These are phyloP conservation scores for Pichia kudriavzevii DNA, from an alignment of 1,139 yeast species.

Conservation along the genomic window DNA sequence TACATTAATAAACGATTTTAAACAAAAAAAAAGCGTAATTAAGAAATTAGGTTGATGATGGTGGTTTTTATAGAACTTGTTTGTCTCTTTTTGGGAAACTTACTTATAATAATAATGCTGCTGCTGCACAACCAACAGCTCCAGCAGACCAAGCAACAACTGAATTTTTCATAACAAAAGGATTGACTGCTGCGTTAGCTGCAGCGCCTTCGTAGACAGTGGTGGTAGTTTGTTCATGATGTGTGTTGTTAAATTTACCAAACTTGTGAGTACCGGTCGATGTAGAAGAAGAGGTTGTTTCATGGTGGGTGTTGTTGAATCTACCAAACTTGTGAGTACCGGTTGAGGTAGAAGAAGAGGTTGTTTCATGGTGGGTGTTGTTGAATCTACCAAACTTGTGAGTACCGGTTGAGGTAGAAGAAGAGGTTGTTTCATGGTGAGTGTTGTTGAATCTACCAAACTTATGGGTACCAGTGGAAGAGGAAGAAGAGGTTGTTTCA, in stretches of 20 bases:
- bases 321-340: conserved; percentile 27
- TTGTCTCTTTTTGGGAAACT: no score
- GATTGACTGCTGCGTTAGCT: conserved; percentile 16
- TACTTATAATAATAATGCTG: conserved; percentile 26
- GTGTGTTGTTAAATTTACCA: conserved; percentile 46
- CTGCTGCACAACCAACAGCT: conserved; percentile 24
- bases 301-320: conserved; percentile 37
- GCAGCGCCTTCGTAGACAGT: conserved; percentile 18
- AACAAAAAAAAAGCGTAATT: not conserved
- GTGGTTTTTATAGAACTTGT: no score
- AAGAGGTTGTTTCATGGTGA: conserved; percentile 24
- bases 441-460: conserved; percentile 46
- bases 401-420: conserved; percentile 26
- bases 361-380: conserved; percentile 15
- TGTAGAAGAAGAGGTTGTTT: conserved; percentile 27
- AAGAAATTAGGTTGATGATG: not conserved
- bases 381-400: conserved; percentile 19
- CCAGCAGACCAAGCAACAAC: conserved; percentile 23
- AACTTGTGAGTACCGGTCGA: conserved; percentile 36
- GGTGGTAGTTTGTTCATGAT: conserved; percentile 18
- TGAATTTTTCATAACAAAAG: conserved; percentile 15
- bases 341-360: conserved; percentile 24
- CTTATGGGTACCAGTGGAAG: conserved; percentile 36
- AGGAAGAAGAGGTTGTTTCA: conserved; percentile 9
- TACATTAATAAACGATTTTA: conserved; percentile 1